These are phyloP conservation scores for Epichloe brachyelytri DNA, from an alignment of 2,329 filamentous ascomycete genomes.

Conservation along the genomic window DNA sequence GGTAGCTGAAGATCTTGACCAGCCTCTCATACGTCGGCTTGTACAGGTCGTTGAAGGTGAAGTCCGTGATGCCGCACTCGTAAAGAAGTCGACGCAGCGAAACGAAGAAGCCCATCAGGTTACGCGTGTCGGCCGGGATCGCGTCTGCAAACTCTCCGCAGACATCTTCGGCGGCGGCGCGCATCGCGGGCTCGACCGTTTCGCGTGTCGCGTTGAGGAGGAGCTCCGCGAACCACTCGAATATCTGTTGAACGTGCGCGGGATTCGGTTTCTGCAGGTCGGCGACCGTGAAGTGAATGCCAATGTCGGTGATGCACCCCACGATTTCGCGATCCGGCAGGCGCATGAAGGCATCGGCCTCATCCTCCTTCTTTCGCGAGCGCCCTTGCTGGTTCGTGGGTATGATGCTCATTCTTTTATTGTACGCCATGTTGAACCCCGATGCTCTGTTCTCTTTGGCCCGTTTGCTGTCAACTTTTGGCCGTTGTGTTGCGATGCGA, in stretches of 20 bases:
- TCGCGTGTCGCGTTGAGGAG: slow-evolving; percentile 89
- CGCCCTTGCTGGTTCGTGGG: slow-evolving; percentile 38
- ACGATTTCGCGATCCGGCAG: slow-evolving; percentile 70
- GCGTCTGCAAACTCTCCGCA: slow-evolving; percentile 76
- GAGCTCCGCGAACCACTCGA: slow-evolving; percentile 93
- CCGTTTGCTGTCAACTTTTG: neutral
- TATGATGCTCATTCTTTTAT: slow-evolving; percentile 48
- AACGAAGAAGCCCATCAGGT: slow-evolving; percentile 91
- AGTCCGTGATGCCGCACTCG: slow-evolving; percentile 87
- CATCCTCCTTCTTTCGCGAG: slow-evolving; percentile 45
- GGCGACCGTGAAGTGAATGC: slow-evolving; percentile 72
- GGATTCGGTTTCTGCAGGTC: slow-evolving; percentile 92
- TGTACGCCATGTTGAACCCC: slow-evolving; percentile 38
- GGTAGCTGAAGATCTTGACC: slow-evolving; percentile 90
- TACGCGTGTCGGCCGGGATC: slow-evolving; percentile 75
- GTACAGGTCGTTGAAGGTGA: slow-evolving; percentile 85
- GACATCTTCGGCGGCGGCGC: slow-evolving; percentile 76
- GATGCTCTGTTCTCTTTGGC: neutral
- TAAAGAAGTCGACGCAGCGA: slow-evolving; percentile 66
- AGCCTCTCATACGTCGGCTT: slow-evolving; percentile 81
- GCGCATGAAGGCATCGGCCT: slow-evolving; percentile 46
- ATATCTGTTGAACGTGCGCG: slow-evolving; percentile 89
- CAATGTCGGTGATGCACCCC: slow-evolving; percentile 93
- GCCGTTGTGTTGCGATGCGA: neutral
- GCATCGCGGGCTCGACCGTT: slow-evolving; percentile 89